These are phyloP conservation scores for Paracoccidioides lutzii DNA, from an alignment of 2,329 filamentous ascomycete genomes.

Conservation along the genomic window DNA sequence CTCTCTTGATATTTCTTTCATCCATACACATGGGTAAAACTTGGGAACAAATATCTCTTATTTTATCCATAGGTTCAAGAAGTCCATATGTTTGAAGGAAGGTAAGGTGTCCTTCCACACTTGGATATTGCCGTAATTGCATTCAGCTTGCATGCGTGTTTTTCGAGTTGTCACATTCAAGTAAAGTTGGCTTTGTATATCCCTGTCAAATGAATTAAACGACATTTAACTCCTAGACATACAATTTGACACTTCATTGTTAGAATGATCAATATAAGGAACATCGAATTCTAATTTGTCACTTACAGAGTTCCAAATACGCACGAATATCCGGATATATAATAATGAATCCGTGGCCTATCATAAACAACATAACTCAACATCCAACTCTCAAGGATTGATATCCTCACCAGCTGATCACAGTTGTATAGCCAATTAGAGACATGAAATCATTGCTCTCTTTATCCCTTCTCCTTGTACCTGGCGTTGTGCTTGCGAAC, in stretches of 20 bases:
- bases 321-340: neutral
- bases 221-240: neutral
- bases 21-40: too few relatives aligned
- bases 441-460: neutral
- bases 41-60: too few relatives aligned
- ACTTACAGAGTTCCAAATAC: neutral
- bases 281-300: neutral
- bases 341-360: neutral
- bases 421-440: neutral
- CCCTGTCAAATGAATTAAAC: too few relatives aligned
- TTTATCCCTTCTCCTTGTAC: slow-evolving; percentile 11
- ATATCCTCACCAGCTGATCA: slow-evolving; percentile 18
- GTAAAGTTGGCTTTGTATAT: too few relatives aligned
- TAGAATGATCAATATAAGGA: neutral
- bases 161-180: too few relatives aligned
- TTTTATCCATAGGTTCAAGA: too few relatives aligned
- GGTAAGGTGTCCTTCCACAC: too few relatives aligned
- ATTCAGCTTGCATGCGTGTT: too few relatives aligned
- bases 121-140: too few relatives aligned
- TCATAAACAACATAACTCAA: neutral
- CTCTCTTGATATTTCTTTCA: neutral
- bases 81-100: too few relatives aligned
- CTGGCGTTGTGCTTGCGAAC: slow-evolving; percentile 46
- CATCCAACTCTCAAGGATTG: neutral
- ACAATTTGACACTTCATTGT: neutral